Conservation (phyloP, 352 stramenopile species). For the Plasmopara muralis region DNA sequence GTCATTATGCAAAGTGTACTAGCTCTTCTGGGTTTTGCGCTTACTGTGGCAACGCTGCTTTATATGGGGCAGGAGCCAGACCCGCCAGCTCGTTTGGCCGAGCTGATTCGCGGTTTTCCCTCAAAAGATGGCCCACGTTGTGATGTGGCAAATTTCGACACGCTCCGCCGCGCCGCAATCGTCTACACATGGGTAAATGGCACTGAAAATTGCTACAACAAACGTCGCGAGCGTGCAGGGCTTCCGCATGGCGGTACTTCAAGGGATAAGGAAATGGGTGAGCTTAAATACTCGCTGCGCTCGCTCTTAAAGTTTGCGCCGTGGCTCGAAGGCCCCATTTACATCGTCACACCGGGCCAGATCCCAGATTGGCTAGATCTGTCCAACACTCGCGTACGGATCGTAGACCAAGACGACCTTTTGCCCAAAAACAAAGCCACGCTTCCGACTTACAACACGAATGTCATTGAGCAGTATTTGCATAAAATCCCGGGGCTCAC, state of each 20-base stretch:
- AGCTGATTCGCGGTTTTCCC: slow-evolving; percentile 5
- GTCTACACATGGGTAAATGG: slow-evolving; percentile 89
- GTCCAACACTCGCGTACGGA: slow-evolving; percentile 74
- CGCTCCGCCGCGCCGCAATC: slow-evolving; percentile 78
- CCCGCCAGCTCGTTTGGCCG: slow-evolving; percentile 39
- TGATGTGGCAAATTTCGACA: slow-evolving; percentile 74
- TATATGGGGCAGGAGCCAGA: slow-evolving; percentile 9
- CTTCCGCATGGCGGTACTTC: slow-evolving; percentile 71
- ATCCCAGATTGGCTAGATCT: slow-evolving; percentile 81
- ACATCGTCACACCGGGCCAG: slow-evolving; percentile 76
- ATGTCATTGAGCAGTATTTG: slow-evolving; percentile 87
- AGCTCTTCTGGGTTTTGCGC: neutral
- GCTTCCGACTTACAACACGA: slow-evolving; percentile 82
- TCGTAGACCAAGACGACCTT: slow-evolving; percentile 84
- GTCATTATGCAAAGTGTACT: neutral
- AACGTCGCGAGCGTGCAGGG: slow-evolving; percentile 52
- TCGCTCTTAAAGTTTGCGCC: slow-evolving; percentile 78
- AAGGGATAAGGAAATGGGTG: slow-evolving; percentile 81
- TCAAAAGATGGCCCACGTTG: neutral
- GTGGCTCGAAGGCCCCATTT: slow-evolving; percentile 81
- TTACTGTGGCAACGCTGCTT: neutral
- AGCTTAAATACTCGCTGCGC: slow-evolving; percentile 84
- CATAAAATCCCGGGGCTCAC: slow-evolving; percentile 79
- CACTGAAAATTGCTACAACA: slow-evolving; percentile 78
- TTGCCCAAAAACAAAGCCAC: slow-evolving; percentile 78